Evolutionary conservation across 139 green algal species (phyloP), one percentile per base, ranked within the genome.

Genomic region (Micromonas pusilla): DNA sequence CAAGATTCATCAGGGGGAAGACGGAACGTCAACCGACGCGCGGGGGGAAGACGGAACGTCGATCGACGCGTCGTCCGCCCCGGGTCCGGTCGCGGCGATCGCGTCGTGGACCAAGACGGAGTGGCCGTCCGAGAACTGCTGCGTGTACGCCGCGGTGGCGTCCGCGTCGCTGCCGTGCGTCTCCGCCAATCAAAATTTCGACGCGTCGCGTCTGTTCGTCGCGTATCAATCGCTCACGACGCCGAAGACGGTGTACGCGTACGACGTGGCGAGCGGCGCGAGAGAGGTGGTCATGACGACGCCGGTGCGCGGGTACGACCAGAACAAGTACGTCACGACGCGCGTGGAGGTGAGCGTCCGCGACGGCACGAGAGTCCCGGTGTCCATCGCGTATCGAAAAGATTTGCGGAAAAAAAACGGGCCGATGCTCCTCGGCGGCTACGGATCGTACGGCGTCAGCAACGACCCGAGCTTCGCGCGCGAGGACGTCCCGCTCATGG

Each of bases 271-370:
- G 30, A 94, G 83, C 1, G 79, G 82, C 53, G 66, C 67, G 28
- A 84, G 71, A 54, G 79, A 53, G 25, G 64, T 81, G 1, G 92
- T 93, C 82, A 95, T 96, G 79, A 89, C 96, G 71, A 78, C 88
- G 65, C 85, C 89, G 5, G 91, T 97, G 77, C 85, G 92, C 45
- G 91, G 91, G 3, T 97, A 95, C 79, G 86, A 91, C 77, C 70
- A 79, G 30, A 66, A 79, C 31, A 80, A 86, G 19, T 97, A 97
- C 83, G 71, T 65, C 36, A 96, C 70, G 64, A 76, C 53, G 39
- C 45, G 26, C 16, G 6, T 67, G 9, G 26, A 66, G 66, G 31
- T 63, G 34, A 72, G 53, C 23, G 30, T 31, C 30, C 65, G 76
- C 37, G 65, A 74, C 36, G 67, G 67, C 23, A 53, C 52, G 34